Percentiles rank a stretch among this genome's conserved stretches.
These are phyloP conservation scores for Mycena citricolor DNA, from an alignment of 1,284 basidiomycete genomes.

Conservation along the genomic window DNA sequence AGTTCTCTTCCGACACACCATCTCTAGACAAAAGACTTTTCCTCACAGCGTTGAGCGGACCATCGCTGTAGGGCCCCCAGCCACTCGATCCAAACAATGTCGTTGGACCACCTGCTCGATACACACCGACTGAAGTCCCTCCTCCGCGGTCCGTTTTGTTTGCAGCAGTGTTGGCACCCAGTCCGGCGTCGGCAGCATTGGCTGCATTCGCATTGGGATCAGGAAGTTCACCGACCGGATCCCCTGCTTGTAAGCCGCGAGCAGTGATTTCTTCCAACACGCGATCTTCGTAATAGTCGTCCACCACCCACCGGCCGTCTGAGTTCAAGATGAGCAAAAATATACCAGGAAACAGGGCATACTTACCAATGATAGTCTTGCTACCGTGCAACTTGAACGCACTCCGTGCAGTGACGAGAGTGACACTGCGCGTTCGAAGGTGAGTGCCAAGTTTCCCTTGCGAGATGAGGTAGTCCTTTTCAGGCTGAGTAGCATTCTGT, in stretches of 20 bases:
- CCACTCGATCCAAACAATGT: conserved; percentile 84
- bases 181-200: too few species aligned
- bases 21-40: conserved; percentile 71
- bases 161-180: conserved; percentile 29
- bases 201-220: conserved; percentile 54
- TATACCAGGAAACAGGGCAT: too few species aligned
- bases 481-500: conserved; percentile 79
- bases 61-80: conserved; percentile 82
- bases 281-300: conserved; percentile 94
- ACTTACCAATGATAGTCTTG: conserved; percentile 82
- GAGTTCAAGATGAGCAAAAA: neutral
- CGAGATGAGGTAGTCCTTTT: conserved; percentile 91
- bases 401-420: conserved; percentile 89
- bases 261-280: conserved; percentile 69
- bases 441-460: conserved; percentile 87
- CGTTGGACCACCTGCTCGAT: conserved; percentile 82
- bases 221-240: conserved; percentile 77
- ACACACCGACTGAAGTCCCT: conserved; percentile 53
- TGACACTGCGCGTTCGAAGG: conserved; percentile 88
- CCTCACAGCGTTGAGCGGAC: conserved; percentile 74
- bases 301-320: conserved; percentile 88
- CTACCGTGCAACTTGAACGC: conserved; percentile 95
- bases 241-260: conserved; percentile 72
- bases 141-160: conserved; percentile 40
- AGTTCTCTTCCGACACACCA: conserved; percentile 82